phyloP scores from a whole-genome alignment of 2,329 filamentous ascomycete species.

The Scolecobasidium constrictum region DNA sequence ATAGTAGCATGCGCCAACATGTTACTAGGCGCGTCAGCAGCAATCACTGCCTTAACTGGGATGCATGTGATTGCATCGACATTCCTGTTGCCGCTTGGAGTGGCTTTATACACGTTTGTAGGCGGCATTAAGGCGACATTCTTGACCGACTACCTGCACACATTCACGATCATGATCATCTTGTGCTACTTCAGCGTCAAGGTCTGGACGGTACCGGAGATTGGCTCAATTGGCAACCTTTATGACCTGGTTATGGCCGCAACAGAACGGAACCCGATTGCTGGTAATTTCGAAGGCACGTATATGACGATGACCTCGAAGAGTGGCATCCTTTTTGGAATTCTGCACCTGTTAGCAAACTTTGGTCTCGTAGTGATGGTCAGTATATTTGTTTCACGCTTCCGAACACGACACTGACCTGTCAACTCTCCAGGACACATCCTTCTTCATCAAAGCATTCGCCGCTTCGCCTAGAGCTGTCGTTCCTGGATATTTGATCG shows the following conservation, averaged over 20 bases:
- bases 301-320: slow-evolving; percentile 48
- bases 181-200: slow-evolving; percentile 39
- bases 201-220: slow-evolving; percentile 34
- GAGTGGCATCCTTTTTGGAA: slow-evolving; percentile 37
- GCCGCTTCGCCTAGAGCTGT: slow-evolving; percentile 25
- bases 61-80: slow-evolving; percentile 41
- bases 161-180: slow-evolving; percentile 42
- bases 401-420: slow-evolving; percentile 6
- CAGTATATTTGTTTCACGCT: too few species aligned
- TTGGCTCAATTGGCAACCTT: slow-evolving; percentile 37
- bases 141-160: slow-evolving; percentile 23
- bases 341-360: slow-evolving; percentile 38
- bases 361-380: slow-evolving; percentile 41
- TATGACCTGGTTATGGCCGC: slow-evolving; percentile 40
- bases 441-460: slow-evolving; percentile 44
- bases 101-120: slow-evolving; percentile 25
- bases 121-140: slow-evolving; percentile 30
- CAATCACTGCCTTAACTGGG: slow-evolving; percentile 32
- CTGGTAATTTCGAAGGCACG: slow-evolving; percentile 42
- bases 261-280: slow-evolving; percentile 33
- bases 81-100: slow-evolving; percentile 31
- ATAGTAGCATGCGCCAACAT: slow-evolving; percentile 44
- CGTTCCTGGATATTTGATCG: slow-evolving; percentile 16
- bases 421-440: slow-evolving; percentile 45
- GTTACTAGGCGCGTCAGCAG: slow-evolving; percentile 36